A percentile compares a stretch with the other conserved stretches of the same genome.
Evolutionary conservation across 176 grass and related monocot species (phyloP).

Genomic region (Hyparrhenia diplandra): DNA sequence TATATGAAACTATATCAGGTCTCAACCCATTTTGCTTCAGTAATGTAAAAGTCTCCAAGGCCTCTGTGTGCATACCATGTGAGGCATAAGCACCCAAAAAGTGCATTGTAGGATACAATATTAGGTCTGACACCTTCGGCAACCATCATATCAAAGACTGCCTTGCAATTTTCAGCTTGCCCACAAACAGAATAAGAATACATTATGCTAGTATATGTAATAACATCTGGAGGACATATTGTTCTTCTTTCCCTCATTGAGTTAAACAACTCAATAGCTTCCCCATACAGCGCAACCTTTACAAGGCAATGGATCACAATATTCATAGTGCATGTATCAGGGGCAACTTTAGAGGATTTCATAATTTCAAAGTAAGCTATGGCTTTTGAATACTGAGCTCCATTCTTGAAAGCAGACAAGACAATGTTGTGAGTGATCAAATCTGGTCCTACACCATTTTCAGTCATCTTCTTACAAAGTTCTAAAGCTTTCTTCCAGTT

Average conservation of each 20-base stretch:
- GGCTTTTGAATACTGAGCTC: slow-evolving; percentile 70
- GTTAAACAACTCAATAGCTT: slow-evolving; percentile 77
- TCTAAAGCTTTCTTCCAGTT: slow-evolving; percentile 96
- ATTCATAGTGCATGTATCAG: slow-evolving; percentile 80
- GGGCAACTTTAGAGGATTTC: slow-evolving; percentile 61
- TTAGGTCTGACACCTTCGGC: slow-evolving; percentile 90
- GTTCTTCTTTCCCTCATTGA: slow-evolving; percentile 70
- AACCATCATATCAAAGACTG: slow-evolving; percentile 86
- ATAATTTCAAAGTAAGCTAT: slow-evolving; percentile 87
- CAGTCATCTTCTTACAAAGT: slow-evolving; percentile 88
- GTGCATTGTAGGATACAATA: slow-evolving; percentile 88
- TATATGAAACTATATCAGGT: slow-evolving; percentile 88
- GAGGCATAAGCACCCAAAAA: slow-evolving; percentile 86
- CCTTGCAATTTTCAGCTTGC: slow-evolving; percentile 86
- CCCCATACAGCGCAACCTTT: slow-evolving; percentile 68
- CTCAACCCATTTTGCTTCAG: slow-evolving; percentile 61
- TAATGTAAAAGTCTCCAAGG: slow-evolving; percentile 66
- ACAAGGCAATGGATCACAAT: slow-evolving; percentile 90
- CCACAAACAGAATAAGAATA: slow-evolving; percentile 85
- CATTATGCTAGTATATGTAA: slow-evolving; percentile 91
- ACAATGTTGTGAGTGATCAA: slow-evolving; percentile 93
- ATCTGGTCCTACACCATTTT: slow-evolving; percentile 97
- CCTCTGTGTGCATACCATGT: slow-evolving; percentile 71
- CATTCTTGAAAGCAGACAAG: slow-evolving; percentile 95
- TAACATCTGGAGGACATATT: slow-evolving; percentile 69